Evolutionary conservation across 257 asterid genomes (phyloP), one percentile per base, ranked within the genome.

Genomic region (Jacaranda mimosifolia): DNA sequence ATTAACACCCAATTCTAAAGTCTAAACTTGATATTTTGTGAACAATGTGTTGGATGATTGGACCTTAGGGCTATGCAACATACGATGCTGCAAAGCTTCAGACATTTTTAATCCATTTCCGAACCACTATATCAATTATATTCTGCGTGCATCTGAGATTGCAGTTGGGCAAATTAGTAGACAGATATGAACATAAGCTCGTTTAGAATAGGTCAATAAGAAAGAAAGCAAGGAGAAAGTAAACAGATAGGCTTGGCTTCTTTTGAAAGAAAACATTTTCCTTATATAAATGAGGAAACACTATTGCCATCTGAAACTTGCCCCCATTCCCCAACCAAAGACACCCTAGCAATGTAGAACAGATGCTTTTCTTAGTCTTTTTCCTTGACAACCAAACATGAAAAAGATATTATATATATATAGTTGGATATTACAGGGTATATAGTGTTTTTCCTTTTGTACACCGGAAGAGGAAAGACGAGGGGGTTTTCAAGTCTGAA

Each of bases 11-110:
- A 9, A 14, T 63, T 56, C 49, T 40, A 19, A 40, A 32, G 9
- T 52, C 39, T 52, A 17, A 48, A 35, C 48, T 9, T 7, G 0
- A n/a, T 9, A 8, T 14, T 48, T 48, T 14, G 9, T 42, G 3
- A 64, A 38, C 39, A 40, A 40, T 38, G 21, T 18, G 19, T 46
- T 46, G 43, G 48, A 32, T 35, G 17, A 48, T 49, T 55, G 48
- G 57, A 63, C 52, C 26, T 3, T 14, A 39, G 73, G 49, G 66
- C 60, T 63, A 35, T 57, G n/a, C 32, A 1, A 42, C 10, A 45
- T 39, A 49, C 45, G 40, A 46, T 79, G 17, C 39, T 49, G 12
- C 40, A 60, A 76, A 67, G 39, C 68, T 79, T 36, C 45, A 32
- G 2, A 13, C 14, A 60, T 59, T n/a, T 74, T 42, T 49, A 43